phyloP scores from a whole-genome alignment of 2,329 filamentous ascomycete species.

The Apiospora hydei region DNA sequence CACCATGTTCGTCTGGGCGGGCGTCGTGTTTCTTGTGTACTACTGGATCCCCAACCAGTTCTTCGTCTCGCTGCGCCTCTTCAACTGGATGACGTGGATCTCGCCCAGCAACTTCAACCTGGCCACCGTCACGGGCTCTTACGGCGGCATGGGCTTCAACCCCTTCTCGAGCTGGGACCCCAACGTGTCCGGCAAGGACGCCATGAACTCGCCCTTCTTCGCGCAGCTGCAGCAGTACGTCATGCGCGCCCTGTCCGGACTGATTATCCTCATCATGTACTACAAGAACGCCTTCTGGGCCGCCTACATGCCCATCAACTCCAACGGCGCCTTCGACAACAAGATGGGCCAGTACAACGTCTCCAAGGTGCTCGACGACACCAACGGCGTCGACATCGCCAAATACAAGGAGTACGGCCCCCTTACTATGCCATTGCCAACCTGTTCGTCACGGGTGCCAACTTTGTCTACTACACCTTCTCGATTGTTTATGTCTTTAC shows the following conservation, averaged over 20 bases:
- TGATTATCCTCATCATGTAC: constrained; percentile 63
- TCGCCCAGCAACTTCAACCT: constrained; percentile 53
- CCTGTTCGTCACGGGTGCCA: constrained; percentile 44
- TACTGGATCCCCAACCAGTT: constrained; percentile 62
- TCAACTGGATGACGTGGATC: constrained; percentile 57
- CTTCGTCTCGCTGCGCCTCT: constrained; percentile 55
- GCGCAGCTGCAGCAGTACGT: constrained; percentile 69
- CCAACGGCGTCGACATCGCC: constrained; percentile 57
- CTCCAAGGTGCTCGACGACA: constrained; percentile 55
- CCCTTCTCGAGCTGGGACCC: constrained; percentile 51
- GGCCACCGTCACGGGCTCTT: constrained; percentile 51
- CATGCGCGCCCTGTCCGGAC: constrained; percentile 61
- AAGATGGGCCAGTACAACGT: constrained; percentile 59
- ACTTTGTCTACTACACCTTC: constrained; percentile 56
- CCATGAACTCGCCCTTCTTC: constrained; percentile 52
- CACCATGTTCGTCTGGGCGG: constrained; percentile 53
- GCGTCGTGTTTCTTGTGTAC: constrained; percentile 52
- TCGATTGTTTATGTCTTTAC: constrained; percentile 57
- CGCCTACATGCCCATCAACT: constrained; percentile 64
- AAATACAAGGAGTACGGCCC: constrained; percentile 63
- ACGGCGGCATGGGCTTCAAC: constrained; percentile 52
- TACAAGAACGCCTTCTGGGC: constrained; percentile 66
- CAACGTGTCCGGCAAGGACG: constrained; percentile 37
- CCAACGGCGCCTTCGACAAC: constrained; percentile 64
- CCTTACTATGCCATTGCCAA: constrained; percentile 59